A percentile compares a stretch with the other conserved stretches of the same genome.
Conservation (phyloP, 805 yeast genomes). For the Kurtzmaniella cleridarum region DNA sequence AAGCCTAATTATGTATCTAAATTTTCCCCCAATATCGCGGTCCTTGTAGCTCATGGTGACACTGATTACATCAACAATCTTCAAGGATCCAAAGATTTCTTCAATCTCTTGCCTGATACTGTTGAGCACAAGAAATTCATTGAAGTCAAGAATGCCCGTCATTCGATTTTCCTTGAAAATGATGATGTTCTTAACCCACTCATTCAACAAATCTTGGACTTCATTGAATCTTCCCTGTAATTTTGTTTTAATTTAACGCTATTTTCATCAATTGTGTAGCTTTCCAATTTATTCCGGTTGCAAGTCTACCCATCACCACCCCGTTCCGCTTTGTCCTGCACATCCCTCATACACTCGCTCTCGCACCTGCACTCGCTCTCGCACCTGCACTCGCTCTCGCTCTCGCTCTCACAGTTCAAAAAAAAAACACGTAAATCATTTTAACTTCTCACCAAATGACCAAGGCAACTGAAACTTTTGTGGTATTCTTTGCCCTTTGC, state of each 20-base stretch:
- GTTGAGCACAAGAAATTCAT: conserved; percentile 24
- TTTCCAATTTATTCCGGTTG: no score
- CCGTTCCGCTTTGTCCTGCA: no score
- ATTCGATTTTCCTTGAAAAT: conserved; percentile 42
- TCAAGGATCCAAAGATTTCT: conserved; percentile 41
- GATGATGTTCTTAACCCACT: conserved; percentile 35
- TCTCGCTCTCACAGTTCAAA: no score
- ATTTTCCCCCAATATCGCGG: conserved; percentile 37
- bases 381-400: no score
- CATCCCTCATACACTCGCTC: no score
- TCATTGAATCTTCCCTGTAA: conserved; percentile 23
- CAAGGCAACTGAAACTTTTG: conserved; percentile 57
- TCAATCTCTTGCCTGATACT: conserved; percentile 24
- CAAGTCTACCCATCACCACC: no score
- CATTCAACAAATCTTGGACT: conserved; percentile 33
- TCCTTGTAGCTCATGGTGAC: conserved; percentile 58
- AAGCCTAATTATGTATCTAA: conserved; percentile 29
- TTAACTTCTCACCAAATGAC: conserved; percentile 37
- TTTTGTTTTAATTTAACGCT: no score
- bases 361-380: no score
- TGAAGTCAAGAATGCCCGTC: conserved; percentile 29
- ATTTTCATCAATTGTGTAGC: no score
- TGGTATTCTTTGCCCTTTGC: conserved; percentile 39
- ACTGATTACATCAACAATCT: conserved; percentile 58
- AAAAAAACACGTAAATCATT: no score